phyloP scores from a whole-genome alignment of 2,329 filamentous ascomycete species.

The Arthrobotrys musiformis region DNA sequence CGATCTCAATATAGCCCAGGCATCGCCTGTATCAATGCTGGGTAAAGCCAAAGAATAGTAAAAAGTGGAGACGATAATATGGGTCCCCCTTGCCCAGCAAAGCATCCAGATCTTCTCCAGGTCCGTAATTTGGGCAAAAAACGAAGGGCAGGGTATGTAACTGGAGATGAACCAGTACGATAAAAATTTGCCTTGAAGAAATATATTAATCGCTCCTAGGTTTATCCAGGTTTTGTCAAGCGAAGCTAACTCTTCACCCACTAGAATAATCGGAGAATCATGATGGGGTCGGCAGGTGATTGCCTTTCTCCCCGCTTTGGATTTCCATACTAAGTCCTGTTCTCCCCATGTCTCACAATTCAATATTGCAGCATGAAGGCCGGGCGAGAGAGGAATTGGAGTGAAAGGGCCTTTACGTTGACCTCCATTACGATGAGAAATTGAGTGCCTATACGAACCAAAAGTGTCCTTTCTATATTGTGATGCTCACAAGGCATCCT shows the following conservation, averaged over 20 bases:
- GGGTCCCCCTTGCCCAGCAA: conserved; percentile 11
- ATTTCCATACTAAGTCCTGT: conserved; percentile 8
- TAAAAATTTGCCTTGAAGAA: conserved; percentile 18
- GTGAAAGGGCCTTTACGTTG: not conserved
- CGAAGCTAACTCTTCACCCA: conserved; percentile 37
- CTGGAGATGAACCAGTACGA: conserved; percentile 1
- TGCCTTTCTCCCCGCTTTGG: conserved; percentile 33
- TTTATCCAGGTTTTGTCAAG: conserved; percentile 46
- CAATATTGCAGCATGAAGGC: too few relatives aligned
- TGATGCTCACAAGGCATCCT: conserved; percentile 13
- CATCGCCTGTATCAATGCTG: conserved; percentile 23
- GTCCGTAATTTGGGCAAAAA: not conserved
- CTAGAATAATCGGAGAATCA: conserved; percentile 54
- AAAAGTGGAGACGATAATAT: conserved; percentile 46
- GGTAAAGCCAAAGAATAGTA: conserved; percentile 15
- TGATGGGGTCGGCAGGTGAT: conserved; percentile 51
- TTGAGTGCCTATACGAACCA: not conserved
- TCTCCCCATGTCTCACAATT: conserved; percentile 17
- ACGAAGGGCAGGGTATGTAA: too few relatives aligned
- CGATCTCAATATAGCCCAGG: conserved; percentile 36
- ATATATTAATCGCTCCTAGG: conserved; percentile 52
- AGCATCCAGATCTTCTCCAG: conserved; percentile 40
- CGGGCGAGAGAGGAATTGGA: not conserved
- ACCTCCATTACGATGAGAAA: not conserved
- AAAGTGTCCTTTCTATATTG: not conserved